phyloP scores from a whole-genome alignment of 805 yeast genomes.

The Saturnispora sekii region DNA sequence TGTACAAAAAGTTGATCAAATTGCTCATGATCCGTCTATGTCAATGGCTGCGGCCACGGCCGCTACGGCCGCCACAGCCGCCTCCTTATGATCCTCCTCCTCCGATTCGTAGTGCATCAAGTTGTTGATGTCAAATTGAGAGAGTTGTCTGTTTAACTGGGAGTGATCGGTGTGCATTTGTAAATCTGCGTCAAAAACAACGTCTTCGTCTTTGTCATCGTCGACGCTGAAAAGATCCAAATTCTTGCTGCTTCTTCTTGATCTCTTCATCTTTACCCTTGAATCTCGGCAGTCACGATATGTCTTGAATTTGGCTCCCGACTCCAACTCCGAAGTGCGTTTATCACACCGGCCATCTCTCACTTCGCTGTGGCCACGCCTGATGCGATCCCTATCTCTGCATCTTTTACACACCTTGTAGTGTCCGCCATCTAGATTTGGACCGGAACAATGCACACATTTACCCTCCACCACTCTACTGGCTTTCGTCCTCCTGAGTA shows the following conservation, averaged over 20 bases:
- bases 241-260: conserved; percentile 9
- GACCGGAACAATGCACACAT: conserved; percentile 63
- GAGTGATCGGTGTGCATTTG: conserved; percentile 21
- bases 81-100: conserved; percentile 13
- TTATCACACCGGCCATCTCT: conserved; percentile 32
- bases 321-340: conserved; percentile 40
- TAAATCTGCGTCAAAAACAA: background rate
- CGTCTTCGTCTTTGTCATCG: too few relatives aligned
- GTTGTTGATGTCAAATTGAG: conserved; percentile 17
- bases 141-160: conserved; percentile 24
- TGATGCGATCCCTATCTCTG: conserved; percentile 48
- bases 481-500: conserved; percentile 45
- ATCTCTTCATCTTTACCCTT: too few relatives aligned
- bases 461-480: conserved; percentile 51
- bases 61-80: conserved; percentile 10
- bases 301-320: conserved; percentile 33
- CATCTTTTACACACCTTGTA: conserved; percentile 61
- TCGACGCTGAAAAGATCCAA: background rate
- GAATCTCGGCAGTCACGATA: background rate
- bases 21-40: background rate
- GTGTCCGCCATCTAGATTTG: conserved; percentile 34
- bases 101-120: conserved; percentile 6
- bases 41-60: conserved; percentile 15
- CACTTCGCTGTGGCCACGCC: conserved; percentile 40
- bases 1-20: too few relatives aligned